Conservation (phyloP, 352 stramenopile genomes). For the Phytophthora nicotianae region DNA sequence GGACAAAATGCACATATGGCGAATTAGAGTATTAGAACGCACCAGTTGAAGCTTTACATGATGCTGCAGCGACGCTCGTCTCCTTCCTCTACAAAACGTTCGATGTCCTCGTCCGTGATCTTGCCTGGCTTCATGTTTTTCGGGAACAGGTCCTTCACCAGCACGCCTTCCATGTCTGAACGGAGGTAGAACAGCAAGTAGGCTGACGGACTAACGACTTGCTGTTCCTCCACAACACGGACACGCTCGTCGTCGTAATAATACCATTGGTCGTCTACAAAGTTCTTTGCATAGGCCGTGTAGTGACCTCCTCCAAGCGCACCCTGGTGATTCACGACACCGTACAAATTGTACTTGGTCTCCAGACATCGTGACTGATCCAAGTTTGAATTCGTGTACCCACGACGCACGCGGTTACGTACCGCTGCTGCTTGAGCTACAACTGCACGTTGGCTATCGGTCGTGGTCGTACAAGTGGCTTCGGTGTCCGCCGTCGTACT, state of each 20-base stretch:
- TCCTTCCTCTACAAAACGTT: conserved; percentile 84
- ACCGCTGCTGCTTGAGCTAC: conserved; percentile 42
- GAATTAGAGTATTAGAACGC: conserved; percentile 13
- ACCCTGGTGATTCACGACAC: conserved; percentile 89
- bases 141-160: conserved; percentile 87
- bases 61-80: conserved; percentile 83
- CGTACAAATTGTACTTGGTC: conserved; percentile 90
- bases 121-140: conserved; percentile 84
- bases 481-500: conserved; percentile 16
- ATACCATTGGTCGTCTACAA: conserved; percentile 90
- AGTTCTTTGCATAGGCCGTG: conserved; percentile 90
- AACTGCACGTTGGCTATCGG: conserved; percentile 30
- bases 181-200: conserved; percentile 94
- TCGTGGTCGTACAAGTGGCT: conserved; percentile 15
- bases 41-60: conserved; percentile 62
- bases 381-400: conserved; percentile 90
- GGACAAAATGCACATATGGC: conserved; percentile 21
- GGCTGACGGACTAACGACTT: conserved; percentile 83
- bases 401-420: conserved; percentile 72
- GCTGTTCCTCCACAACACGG: conserved; percentile 83
- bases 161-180: conserved; percentile 84
- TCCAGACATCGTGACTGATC: conserved; percentile 87
- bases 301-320: conserved; percentile 88
- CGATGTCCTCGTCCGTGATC: conserved; percentile 91
- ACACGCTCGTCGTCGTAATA: conserved; percentile 91